A percentile compares a stretch with the other conserved stretches of the same genome.
phyloP scores from a whole-genome alignment of 139 green algal species.

The Trebouxia sp. region DNA sequence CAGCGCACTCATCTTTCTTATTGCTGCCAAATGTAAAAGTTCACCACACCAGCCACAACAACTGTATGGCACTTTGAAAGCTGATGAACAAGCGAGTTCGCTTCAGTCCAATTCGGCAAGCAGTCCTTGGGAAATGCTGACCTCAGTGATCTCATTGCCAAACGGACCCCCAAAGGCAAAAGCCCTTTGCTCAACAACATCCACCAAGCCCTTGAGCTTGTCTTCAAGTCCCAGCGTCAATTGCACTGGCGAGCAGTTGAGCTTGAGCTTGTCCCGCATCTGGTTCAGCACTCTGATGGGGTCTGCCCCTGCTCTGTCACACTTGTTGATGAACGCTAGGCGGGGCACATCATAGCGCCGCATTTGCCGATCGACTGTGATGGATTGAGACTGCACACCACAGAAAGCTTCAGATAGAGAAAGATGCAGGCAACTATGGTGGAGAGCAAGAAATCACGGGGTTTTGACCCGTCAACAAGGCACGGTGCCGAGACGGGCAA shows the following conservation, averaged over 20 bases:
- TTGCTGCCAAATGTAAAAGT: no score
- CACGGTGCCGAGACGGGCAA: no score
- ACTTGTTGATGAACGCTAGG: constrained; percentile 96
- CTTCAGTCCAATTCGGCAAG: no score
- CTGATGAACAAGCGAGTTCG: no score
- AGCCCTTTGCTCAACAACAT: constrained; percentile 74
- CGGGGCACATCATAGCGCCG: constrained; percentile 89
- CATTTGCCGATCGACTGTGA: constrained; percentile 97
- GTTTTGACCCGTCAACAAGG: no score
- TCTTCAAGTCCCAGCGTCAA: constrained; percentile 94
- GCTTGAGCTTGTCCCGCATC: constrained; percentile 82
- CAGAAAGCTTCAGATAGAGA: no score
- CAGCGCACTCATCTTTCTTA: no score
- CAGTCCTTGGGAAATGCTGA: no score
- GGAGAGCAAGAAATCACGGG: no score
- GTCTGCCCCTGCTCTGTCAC: constrained; percentile 79
- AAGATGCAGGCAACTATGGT: no score
- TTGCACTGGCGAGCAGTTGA: constrained; percentile 90
- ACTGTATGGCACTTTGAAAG: no score
- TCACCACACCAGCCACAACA: no score
- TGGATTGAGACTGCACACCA: constrained; percentile 92
- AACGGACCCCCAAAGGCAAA: constrained; percentile 70
- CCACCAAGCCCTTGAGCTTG: constrained; percentile 86
- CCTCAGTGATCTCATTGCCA: constrained; percentile 63
- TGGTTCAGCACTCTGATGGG: constrained; percentile 84